Base-by-base conservation (phyloP, 164 flowering plant species). In the Platanus orientalis region DNA sequence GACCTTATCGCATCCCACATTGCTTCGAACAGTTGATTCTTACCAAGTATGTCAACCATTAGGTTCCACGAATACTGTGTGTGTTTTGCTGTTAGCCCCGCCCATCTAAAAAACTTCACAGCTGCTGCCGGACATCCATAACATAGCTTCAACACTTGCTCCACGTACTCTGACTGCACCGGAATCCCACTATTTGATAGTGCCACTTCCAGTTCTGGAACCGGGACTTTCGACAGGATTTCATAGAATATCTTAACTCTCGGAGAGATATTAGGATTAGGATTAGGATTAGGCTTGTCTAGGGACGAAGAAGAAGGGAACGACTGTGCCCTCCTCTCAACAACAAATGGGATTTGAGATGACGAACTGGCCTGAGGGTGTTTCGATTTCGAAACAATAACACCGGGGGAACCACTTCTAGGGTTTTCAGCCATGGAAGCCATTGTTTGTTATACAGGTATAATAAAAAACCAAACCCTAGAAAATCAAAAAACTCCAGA, bases 1-100 rank as follows among this genome's bases (percentile, higher is more conserved):
- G 89, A 75, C 64, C 92, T 71, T n/a, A 88, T 72, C 2, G 91
- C 92, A 52, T 85, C 91, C 95, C 97, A 85, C 95, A 88, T 86
- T 24, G 72, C 71, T 25, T 90, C 97, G 66, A 84, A 90, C 24
- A 76, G 68, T 21, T 58, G 52, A 67, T 83, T 86, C 75, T 82
- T 84, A 6, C 97, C 94, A 1, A 90, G 80, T 63, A 90, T 58
- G 69, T 88, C 97, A 28, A 90, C 86, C 85, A 90, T 82, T 20
- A 88, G 74, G 58, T 86, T 90, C 97, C 94, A 90, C 1, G 84
- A 64, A 26, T 62, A 72, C 0, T 71, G 60, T 6, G 76, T 65
- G 57, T 69, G 89, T 63, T 80, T 82, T 0, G n/a, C 40, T 16
- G 29, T 0, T 48, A 64, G 32, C 12, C 88, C 83, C 0, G 84